These are phyloP conservation scores for Acer campestre DNA, from an alignment of 345 rosid genomes.

Conservation along the genomic window DNA sequence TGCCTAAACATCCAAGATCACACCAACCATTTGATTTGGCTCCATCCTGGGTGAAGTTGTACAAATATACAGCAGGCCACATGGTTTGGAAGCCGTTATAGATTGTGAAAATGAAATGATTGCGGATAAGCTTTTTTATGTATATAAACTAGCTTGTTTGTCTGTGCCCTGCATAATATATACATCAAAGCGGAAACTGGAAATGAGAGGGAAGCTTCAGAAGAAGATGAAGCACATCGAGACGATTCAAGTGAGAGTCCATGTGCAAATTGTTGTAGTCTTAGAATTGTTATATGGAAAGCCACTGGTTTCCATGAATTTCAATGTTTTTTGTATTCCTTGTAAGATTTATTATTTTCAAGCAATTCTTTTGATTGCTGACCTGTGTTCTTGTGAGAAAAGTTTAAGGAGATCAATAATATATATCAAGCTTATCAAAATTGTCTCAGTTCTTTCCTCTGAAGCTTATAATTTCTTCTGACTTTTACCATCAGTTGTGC, in stretches of 20 bases:
- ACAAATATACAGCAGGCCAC: conserved; percentile 66
- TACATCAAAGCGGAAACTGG: conserved; percentile 22
- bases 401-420: conserved; percentile 21
- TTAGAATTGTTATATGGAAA: conserved; percentile 35
- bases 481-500: too few relatives aligned
- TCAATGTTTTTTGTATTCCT: conserved; percentile 3
- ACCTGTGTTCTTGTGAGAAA: conserved; percentile 32
- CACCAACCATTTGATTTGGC: conserved; percentile 35
- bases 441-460: background rate
- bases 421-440: background rate
- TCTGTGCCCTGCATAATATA: conserved; percentile 8
- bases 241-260: conserved; percentile 55
- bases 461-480: background rate
- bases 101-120: conserved; percentile 41
- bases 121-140: conserved; percentile 33
- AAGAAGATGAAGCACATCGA: conserved; percentile 58
- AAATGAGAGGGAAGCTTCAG: conserved; percentile 17
- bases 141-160: conserved; percentile 20
- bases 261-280: conserved; percentile 48
- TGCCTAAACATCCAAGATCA: conserved; percentile 25
- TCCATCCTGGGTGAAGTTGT: conserved; percentile 72
- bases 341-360: conserved; percentile 18
- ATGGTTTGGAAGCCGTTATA: conserved; percentile 26
- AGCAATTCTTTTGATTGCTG: conserved; percentile 36
- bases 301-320: conserved; percentile 49